These are phyloP conservation scores for Bertia moriformis DNA, from an alignment of 2,329 filamentous ascomycete genomes.

Conservation along the genomic window DNA sequence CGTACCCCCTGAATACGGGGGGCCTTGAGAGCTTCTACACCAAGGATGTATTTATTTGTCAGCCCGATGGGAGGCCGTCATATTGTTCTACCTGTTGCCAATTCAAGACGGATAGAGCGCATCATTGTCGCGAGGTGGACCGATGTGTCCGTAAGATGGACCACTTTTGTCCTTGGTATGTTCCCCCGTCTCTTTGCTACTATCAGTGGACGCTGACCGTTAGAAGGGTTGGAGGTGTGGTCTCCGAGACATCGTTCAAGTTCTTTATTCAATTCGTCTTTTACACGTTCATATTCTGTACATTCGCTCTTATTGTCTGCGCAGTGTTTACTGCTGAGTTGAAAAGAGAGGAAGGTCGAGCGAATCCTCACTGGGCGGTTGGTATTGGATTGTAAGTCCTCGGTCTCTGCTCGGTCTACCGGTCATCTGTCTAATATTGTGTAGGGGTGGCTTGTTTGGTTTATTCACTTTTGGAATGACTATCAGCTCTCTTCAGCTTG, in stretches of 20 bases:
- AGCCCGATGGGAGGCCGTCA: constrained; percentile 66
- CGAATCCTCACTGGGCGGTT: constrained; percentile 50
- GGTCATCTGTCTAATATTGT: constrained; percentile 5
- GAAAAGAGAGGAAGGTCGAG: constrained; percentile 22
- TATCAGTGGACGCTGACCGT: background rate
- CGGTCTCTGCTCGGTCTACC: constrained; percentile 2
- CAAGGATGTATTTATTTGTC: constrained; percentile 72
- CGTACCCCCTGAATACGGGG: constrained; percentile 35
- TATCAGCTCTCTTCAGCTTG: constrained; percentile 54
- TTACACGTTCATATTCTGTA: constrained; percentile 57
- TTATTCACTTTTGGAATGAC: constrained; percentile 74
- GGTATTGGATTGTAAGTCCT: constrained; percentile 42
- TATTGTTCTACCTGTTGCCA: constrained; percentile 76
- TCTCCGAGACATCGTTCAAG: constrained; percentile 77
- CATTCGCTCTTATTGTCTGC: constrained; percentile 45
- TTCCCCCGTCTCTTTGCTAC: constrained; percentile 2
- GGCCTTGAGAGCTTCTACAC: constrained; percentile 66
- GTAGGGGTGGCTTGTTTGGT: constrained; percentile 51
- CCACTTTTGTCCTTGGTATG: constrained; percentile 75
- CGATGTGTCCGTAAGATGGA: constrained; percentile 84
- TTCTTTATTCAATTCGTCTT: constrained; percentile 80
- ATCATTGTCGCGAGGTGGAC: constrained; percentile 71
- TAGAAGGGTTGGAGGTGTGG: constrained; percentile 71
- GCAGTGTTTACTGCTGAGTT: constrained; percentile 49
- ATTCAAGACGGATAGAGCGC: constrained; percentile 77